Evolutionary conservation across 306 rosid genomes (phyloP).

Genomic region (Corylus avellana): DNA sequence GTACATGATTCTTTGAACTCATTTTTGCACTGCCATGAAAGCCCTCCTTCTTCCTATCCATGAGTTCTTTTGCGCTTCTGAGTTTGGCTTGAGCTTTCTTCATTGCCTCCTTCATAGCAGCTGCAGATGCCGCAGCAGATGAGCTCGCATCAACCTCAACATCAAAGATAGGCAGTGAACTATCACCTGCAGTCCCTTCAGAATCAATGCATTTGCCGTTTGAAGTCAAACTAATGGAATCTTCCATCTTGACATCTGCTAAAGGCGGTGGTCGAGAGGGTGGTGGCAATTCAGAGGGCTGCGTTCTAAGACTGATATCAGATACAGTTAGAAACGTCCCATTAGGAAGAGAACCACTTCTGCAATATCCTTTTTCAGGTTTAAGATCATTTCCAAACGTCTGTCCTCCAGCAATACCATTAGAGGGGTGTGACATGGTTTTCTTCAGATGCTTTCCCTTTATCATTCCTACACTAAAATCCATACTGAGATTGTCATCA

Average conservation of each 20-base stretch:
- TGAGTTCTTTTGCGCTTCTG: constrained; percentile 59
- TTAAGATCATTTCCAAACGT: constrained; percentile 38
- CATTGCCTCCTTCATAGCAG: constrained; percentile 67
- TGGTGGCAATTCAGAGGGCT: constrained; percentile 82
- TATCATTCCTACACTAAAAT: constrained; percentile 41
- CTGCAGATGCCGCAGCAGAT: constrained; percentile 71
- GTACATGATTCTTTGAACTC: constrained; percentile 41
- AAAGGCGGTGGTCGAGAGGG: constrained; percentile 86
- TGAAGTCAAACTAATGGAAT: constrained; percentile 36
- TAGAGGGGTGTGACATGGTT: constrained; percentile 32
- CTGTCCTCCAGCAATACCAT: constrained; percentile 40
- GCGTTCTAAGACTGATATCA: constrained; percentile 79
- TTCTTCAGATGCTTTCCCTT: constrained; percentile 50
- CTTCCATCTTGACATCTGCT: constrained; percentile 49
- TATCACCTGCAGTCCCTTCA: constrained; percentile 49
- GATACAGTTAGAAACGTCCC: constrained; percentile 64
- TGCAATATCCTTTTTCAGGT: constrained; percentile 36
- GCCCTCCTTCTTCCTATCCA: constrained; percentile 59
- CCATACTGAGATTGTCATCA: constrained; percentile 54
- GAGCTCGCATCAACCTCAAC: constrained; percentile 85
- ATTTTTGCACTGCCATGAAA: constrained; percentile 41
- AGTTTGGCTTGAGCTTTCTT: constrained; percentile 58
- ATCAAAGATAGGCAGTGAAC: constrained; percentile 77
- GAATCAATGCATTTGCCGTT: constrained; percentile 37
- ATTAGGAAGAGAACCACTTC: constrained; percentile 40